phyloP scores from a whole-genome alignment of 176 grass and related monocot species.

The Cymbopogon citratus region DNA sequence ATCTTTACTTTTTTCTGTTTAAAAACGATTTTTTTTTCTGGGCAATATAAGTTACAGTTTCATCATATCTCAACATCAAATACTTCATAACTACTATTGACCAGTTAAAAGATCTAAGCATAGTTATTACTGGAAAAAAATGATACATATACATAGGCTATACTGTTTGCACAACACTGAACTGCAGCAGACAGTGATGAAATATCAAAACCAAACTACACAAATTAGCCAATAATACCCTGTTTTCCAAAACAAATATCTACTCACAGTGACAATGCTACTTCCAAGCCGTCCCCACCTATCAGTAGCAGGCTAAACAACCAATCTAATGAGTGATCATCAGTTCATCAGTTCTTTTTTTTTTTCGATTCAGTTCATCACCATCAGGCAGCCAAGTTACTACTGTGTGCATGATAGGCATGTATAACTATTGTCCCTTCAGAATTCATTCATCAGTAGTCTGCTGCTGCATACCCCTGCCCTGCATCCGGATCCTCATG shows the following conservation, averaged over 20 bases:
- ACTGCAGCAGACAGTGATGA: not conserved
- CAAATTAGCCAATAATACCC: not conserved
- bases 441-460: too few species aligned
- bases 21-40: not conserved
- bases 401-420: too few species aligned
- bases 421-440: too few species aligned
- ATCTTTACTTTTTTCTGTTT: not conserved
- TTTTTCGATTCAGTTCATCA: too few species aligned
- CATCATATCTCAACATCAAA: not conserved
- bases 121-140: not conserved
- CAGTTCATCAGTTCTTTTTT: too few species aligned
- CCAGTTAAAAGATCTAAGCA: too few species aligned
- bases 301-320: too few species aligned
- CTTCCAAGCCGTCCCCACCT: not conserved
- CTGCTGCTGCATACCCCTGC: too few species aligned
- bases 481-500: too few species aligned
- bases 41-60: not conserved
- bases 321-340: too few species aligned
- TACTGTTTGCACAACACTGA: not conserved
- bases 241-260: not conserved
- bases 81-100: not conserved
- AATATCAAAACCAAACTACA: not conserved
- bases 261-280: not conserved
- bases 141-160: not conserved
- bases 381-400: too few species aligned